phyloP scores from a whole-genome alignment of 129 eudicot genomes.

The Deinandra increscens region DNA sequence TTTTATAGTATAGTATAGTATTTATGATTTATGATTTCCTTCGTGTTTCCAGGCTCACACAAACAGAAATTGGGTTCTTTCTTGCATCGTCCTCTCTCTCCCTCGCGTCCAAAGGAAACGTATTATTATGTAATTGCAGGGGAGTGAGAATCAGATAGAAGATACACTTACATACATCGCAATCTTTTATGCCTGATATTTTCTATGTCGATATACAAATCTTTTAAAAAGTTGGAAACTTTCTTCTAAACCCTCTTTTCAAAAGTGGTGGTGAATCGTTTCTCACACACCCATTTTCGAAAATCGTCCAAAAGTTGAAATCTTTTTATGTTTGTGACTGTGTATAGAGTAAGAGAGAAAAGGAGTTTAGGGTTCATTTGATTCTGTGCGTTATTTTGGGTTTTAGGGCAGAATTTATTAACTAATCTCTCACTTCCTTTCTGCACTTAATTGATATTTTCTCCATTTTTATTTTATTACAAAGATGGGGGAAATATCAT shows the following conservation, averaged over 20 bases:
- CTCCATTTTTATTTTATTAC: conserved; percentile 24
- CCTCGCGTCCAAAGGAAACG: neutral
- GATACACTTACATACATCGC: neutral
- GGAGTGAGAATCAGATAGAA: conserved; percentile 9
- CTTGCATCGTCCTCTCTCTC: conserved; percentile 9
- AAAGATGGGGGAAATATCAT: conserved; percentile 57
- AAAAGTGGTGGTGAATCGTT: conserved; percentile 28
- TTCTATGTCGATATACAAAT: neutral
- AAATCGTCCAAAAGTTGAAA: conserved; percentile 31
- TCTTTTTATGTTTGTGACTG: neutral
- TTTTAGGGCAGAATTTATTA: conserved; percentile 23
- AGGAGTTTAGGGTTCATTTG: conserved; percentile 10
- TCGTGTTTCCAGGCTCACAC: conserved; percentile 1
- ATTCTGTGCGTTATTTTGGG: neutral
- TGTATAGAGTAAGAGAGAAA: conserved; percentile 16
- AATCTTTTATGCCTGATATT: neutral
- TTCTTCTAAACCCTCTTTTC: conserved; percentile 23
- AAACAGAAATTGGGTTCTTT: conserved; percentile 15
- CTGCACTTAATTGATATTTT: conserved; percentile 25
- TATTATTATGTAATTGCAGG: too few relatives aligned
- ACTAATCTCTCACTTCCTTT: conserved; percentile 18
- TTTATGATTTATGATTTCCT: neutral
- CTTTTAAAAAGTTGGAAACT: conserved; percentile 19
- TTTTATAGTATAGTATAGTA: too few relatives aligned
- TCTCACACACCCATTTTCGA: conserved; percentile 28